Percentiles rank a stretch among this genome's conserved stretches.
These are phyloP conservation scores for Geotrichum fermentans DNA, from an alignment of 1,139 yeast genomes.

Conservation along the genomic window DNA sequence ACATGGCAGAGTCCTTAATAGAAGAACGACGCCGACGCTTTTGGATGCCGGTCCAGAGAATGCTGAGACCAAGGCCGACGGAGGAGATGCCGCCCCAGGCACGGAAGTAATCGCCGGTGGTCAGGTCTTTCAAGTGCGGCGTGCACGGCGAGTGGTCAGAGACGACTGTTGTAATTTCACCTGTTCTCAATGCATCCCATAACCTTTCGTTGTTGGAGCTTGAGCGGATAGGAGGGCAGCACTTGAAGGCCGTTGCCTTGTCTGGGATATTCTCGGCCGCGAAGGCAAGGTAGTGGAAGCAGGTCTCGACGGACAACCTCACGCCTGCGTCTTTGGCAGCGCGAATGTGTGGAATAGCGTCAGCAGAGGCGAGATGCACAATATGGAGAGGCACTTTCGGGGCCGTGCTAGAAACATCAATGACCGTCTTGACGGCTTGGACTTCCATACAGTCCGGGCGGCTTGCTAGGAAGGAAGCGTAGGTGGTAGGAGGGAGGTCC, in stretches of 20 bases:
- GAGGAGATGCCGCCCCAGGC: constrained; percentile 99
- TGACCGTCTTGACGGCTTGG: constrained; percentile 69
- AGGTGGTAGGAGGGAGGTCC: constrained; percentile 44
- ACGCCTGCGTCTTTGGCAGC: constrained; percentile 58
- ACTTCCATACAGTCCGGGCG: constrained; percentile 87
- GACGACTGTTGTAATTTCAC: constrained; percentile 76
- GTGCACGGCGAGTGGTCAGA: constrained; percentile 96
- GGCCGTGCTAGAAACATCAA: constrained; percentile 51
- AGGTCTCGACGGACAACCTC: constrained; percentile 79
- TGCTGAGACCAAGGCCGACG: constrained; percentile 83
- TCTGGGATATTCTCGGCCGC: constrained; percentile 71
- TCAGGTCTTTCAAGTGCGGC: constrained; percentile 77
- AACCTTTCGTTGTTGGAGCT: constrained; percentile 62
- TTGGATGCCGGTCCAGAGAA: constrained; percentile 69
- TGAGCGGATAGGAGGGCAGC: constrained; percentile 90
- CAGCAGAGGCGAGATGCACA: constrained; percentile 82
- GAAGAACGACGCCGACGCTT: constrained; percentile 41
- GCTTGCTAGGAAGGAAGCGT: constrained; percentile 71
- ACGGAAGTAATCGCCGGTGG: constrained; percentile 77
- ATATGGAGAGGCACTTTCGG: constrained; percentile 69
- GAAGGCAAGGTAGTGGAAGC: constrained; percentile 82
- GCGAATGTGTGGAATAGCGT: constrained; percentile 64
- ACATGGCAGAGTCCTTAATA: constrained; percentile 6
- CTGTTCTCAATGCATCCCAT: constrained; percentile 69
- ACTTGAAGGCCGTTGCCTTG: constrained; percentile 77